Conservation (phyloP, 306 rosid genomes). For the Rosa rugosa region DNA sequence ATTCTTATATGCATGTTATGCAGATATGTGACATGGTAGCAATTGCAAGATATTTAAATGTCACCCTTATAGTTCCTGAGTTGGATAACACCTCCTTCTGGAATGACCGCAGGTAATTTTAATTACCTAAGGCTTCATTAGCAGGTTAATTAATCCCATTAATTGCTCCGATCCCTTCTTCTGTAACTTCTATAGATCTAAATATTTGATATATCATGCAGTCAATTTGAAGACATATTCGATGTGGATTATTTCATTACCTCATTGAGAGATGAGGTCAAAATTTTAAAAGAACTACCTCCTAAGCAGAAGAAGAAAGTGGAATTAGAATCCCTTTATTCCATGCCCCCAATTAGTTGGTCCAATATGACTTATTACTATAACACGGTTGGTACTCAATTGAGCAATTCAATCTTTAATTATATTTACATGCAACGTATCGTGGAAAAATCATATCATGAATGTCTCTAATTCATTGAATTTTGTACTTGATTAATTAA, state of each 20-base stretch:
- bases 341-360: conserved; percentile 90
- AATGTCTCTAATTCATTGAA: not conserved
- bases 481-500: not conserved
- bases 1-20: not conserved
- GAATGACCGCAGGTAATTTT: conserved; percentile 57
- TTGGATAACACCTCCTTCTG: conserved; percentile 70
- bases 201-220: conserved; percentile 30
- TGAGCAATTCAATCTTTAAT: not conserved
- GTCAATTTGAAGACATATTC: conserved; percentile 82
- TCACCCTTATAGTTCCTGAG: conserved; percentile 68
- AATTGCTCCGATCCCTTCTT: not conserved
- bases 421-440: not conserved
- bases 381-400: conserved; percentile 44
- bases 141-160: not conserved
- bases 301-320: conserved; percentile 65
- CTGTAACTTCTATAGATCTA: not conserved
- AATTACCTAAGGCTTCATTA: not conserved
- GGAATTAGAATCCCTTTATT: conserved; percentile 39
- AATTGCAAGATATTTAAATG: conserved; percentile 59
- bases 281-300: conserved; percentile 68
- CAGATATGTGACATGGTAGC: conserved; percentile 83
- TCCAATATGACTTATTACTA: conserved; percentile 73
- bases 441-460: not conserved
- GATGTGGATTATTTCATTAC: conserved; percentile 74
- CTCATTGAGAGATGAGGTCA: conserved; percentile 73